phyloP scores from a whole-genome alignment of 2,329 filamentous ascomycete species.

The Sporothrix curviconia region DNA sequence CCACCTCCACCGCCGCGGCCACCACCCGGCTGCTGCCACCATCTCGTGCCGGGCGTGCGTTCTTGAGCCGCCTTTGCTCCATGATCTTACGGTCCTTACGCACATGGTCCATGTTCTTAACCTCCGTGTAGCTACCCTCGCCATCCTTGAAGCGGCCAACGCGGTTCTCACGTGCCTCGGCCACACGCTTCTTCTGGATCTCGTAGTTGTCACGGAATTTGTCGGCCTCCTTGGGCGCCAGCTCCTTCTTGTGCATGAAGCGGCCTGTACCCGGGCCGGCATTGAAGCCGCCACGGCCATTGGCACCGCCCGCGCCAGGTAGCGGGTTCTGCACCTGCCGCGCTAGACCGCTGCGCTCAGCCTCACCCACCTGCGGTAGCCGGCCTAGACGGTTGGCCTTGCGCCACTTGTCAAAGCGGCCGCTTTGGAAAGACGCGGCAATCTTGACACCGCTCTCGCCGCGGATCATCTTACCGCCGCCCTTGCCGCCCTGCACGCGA shows the following conservation, averaged over 20 bases:
- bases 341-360: constrained; percentile 48
- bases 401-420: constrained; percentile 89
- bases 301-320: constrained; percentile 4
- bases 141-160: constrained; percentile 68
- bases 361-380: constrained; percentile 75
- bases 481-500: constrained; percentile 39
- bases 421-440: constrained; percentile 84
- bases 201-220: constrained; percentile 87
- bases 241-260: constrained; percentile 81
- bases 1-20: too few species aligned
- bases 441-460: constrained; percentile 96
- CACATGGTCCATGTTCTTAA: constrained; percentile 78
- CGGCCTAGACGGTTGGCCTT: constrained; percentile 74
- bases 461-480: constrained; percentile 57
- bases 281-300: constrained; percentile 24
- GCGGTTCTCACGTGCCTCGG: constrained; percentile 79
- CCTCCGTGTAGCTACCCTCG: constrained; percentile 65
- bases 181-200: constrained; percentile 80
- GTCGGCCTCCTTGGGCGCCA: constrained; percentile 88
- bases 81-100: constrained; percentile 71
- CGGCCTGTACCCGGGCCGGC: constrained; percentile 38
- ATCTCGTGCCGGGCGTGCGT: constrained; percentile 58
- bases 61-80: constrained; percentile 78
- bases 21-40: constrained; percentile 5
- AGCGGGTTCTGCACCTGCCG: constrained; percentile 21